Percentiles rank a stretch among this genome's conserved stretches.
Conservation (phyloP, 2,329 filamentous ascomycete species). For the Saccharata proteae region DNA sequence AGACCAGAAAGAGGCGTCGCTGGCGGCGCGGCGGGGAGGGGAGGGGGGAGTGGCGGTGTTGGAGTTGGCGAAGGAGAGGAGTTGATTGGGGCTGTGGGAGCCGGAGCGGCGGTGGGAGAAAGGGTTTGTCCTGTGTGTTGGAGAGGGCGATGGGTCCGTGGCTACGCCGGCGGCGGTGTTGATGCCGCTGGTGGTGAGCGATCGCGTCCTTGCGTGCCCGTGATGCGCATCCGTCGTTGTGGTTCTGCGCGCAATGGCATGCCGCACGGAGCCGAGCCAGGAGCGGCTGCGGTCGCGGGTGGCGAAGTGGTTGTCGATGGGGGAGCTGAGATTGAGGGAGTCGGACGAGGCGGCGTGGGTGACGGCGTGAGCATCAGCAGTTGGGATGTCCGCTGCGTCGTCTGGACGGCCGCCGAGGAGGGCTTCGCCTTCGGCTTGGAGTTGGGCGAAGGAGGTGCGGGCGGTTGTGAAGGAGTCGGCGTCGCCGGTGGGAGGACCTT, state of each 20-base stretch:
- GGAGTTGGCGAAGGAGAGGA: not conserved
- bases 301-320: slow-evolving; percentile 8
- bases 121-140: not conserved
- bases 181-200: slow-evolving; percentile 4
- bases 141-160: too few species aligned
- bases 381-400: slow-evolving; percentile 14
- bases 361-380: slow-evolving; percentile 14
- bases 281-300: slow-evolving; percentile 20
- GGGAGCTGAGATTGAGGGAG: slow-evolving; percentile 9
- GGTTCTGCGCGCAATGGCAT: slow-evolving; percentile 18
- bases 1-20: slow-evolving; percentile 31
- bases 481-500: slow-evolving; percentile 22
- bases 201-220: slow-evolving; percentile 5
- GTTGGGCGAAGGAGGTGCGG: slow-evolving; percentile 34
- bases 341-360: slow-evolving; percentile 3
- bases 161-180: not conserved
- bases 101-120: not conserved
- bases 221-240: not conserved
- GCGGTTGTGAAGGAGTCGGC: slow-evolving; percentile 41
- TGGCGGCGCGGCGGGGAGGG: slow-evolving; percentile 29
- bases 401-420: slow-evolving; percentile 34
- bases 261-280: slow-evolving; percentile 26
- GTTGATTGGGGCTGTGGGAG: not conserved
- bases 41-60: not conserved
- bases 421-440: slow-evolving; percentile 40